phyloP scores from a whole-genome alignment of 306 rosid species.

The Citrullus colocynthis region DNA sequence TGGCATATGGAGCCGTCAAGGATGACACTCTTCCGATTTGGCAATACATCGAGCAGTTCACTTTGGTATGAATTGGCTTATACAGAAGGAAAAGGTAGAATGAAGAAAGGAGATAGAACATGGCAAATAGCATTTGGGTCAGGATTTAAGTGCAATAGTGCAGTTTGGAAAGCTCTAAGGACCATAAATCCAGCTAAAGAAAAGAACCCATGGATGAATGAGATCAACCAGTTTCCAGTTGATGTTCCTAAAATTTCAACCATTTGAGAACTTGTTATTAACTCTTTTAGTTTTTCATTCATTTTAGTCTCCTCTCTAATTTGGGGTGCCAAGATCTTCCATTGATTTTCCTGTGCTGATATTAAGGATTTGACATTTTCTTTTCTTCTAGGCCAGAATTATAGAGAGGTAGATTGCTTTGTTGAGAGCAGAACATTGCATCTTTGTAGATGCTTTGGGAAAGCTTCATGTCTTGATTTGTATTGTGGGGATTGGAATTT shows the following conservation, averaged over 20 bases:
- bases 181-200: slow-evolving; percentile 59
- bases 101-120: slow-evolving; percentile 74
- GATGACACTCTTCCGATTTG: slow-evolving; percentile 84
- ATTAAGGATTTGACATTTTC: slow-evolving; percentile 4
- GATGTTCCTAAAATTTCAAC: slow-evolving; percentile 58
- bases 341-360: not conserved
- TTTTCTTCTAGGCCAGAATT: slow-evolving; percentile 13
- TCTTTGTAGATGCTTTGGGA: not conserved
- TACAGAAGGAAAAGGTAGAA: slow-evolving; percentile 81
- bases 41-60: slow-evolving; percentile 89
- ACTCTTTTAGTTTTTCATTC: not conserved
- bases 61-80: slow-evolving; percentile 88
- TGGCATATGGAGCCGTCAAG: slow-evolving; percentile 99
- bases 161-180: slow-evolving; percentile 83
- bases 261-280: slow-evolving; percentile 19
- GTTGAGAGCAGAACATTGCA: slow-evolving; percentile 8
- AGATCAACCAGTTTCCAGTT: slow-evolving; percentile 61
- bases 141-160: slow-evolving; percentile 89
- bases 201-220: slow-evolving; percentile 72
- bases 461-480: slow-evolving; percentile 5
- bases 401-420: not conserved
- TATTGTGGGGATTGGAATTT: not conserved
- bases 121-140: slow-evolving; percentile 96
- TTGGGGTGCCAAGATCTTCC: not conserved
- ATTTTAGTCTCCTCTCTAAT: not conserved